Evolutionary conservation across 495 filamentous ascomycete genomes (phyloP).

Genomic region (Trichoderma erinaceum): DNA sequence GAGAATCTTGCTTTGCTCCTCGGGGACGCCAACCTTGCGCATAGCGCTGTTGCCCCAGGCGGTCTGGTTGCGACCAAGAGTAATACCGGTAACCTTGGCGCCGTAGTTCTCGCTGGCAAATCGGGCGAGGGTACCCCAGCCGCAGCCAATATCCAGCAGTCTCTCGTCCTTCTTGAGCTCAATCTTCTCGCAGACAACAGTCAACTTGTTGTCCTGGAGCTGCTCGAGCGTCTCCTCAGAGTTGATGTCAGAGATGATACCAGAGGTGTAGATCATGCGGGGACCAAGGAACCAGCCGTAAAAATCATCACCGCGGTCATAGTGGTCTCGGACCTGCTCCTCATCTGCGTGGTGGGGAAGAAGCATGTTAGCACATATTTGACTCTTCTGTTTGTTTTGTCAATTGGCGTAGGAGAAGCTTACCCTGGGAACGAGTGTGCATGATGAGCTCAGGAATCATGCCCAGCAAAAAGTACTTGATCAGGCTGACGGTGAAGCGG

Average conservation of each 20-base stretch:
- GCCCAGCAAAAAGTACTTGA: conserved; percentile 63
- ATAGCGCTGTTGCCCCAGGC: conserved; percentile 75
- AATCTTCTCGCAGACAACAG: conserved; percentile 81
- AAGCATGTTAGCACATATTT: conserved; percentile 20
- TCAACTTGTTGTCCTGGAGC: conserved; percentile 85
- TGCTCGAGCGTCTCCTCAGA: conserved; percentile 74
- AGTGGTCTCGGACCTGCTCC: conserved; percentile 82
- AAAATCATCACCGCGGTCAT: conserved; percentile 83
- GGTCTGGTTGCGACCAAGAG: conserved; percentile 77
- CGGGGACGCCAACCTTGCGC: conserved; percentile 58
- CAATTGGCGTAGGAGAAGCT: conserved; percentile 17
- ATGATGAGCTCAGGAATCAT: conserved; percentile 72
- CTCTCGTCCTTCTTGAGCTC: conserved; percentile 61
- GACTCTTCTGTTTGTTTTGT: neutral
- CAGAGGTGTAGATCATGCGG: conserved; percentile 86
- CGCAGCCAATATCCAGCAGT: conserved; percentile 79
- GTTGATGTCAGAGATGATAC: conserved; percentile 70
- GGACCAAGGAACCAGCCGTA: conserved; percentile 87
- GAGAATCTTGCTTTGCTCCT: conserved; percentile 67
- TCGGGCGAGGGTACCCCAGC: conserved; percentile 79
- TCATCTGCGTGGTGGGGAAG: conserved; percentile 49
- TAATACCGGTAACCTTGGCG: conserved; percentile 71
- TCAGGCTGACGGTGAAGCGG: conserved; percentile 64
- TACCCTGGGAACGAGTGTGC: conserved; percentile 71
- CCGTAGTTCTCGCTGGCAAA: conserved; percentile 76